Base-by-base conservation (phyloP, 225 moss, liverwort and hornwort species). In the Rhytidiadelphus loreus region DNA sequence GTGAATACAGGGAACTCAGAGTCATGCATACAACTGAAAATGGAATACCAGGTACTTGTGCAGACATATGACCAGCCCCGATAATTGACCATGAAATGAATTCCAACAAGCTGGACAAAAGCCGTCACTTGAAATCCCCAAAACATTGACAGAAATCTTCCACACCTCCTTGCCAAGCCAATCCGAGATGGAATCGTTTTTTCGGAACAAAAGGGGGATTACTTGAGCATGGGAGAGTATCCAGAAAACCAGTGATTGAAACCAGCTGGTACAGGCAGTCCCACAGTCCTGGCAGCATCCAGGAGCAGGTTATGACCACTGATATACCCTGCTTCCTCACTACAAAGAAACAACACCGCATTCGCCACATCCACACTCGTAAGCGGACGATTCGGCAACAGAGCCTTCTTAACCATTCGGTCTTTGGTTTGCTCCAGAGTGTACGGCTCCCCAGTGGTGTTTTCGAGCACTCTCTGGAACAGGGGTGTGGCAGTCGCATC, bases 221-320 rank as follows among this genome's bases (percentile, higher is more conserved):
- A 93, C 93, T 88, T 90, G 53, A 94, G 87, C 35, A 94, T 93
- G 32, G 91, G 93, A 28, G 93, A 89, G 63, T 91, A 92, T 9
- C 94, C 94, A 11, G 90, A 35, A 70, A 94, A 94, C 93, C 93
- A 94, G 91, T 82, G 92, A 55, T 29, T 37, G 58, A 89, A 93
- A 15, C 90, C 92, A 26, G 89, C 22, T 3, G 92, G 87, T 3
- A 92, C 81, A 35, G 92, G 94, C 88, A 90, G 66, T 33, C 60
- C 44, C 22, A 87, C 92, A 17, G 93, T 93, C 60, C 90, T 78
- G 6, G 88, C 94, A 4, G 92, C 96, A 57, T 96, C 97, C 12
- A 96, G 82, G 83, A 94, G 83, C 16, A 97, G 88, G 37, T 95
- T 95, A 20, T 97, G 95, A 14, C 95, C 95, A n/a, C 89, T 94